Evolutionary conservation across 208 protist genomes (phyloP).

Genomic region (Crithidia fasciculata): DNA sequence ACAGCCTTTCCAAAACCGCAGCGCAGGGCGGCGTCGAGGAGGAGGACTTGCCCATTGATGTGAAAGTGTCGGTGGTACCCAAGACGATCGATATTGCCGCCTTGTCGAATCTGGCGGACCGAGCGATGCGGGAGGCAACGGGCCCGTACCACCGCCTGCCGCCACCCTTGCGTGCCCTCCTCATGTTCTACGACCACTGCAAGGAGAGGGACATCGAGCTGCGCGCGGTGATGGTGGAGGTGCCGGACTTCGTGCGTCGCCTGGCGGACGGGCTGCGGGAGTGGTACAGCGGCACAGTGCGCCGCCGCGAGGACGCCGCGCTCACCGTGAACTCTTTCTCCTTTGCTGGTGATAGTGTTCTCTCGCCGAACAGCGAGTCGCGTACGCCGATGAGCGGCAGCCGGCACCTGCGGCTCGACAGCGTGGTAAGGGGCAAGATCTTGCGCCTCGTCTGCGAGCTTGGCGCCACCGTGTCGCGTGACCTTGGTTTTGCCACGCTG

Average conservation of each 20-base stretch:
- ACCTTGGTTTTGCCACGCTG: constrained; percentile 39
- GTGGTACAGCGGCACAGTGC: constrained; percentile 21
- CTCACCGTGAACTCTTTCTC: background rate
- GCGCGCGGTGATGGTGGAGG: constrained; percentile 39
- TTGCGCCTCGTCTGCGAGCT: constrained; percentile 29
- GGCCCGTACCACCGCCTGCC: constrained; percentile 19
- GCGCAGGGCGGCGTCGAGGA: background rate
- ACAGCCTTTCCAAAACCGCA: no score
- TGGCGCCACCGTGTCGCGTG: constrained; percentile 35
- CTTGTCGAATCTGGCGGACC: background rate
- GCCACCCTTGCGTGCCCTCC: constrained; percentile 22
- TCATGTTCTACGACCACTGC: constrained; percentile 59
- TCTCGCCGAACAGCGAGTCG: background rate
- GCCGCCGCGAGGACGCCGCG: constrained; percentile 17
- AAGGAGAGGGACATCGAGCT: constrained; percentile 43
- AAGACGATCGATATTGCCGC: constrained; percentile 15
- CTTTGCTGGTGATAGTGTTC: background rate
- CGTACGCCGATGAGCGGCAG: background rate
- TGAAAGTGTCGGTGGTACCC: constrained; percentile 18
- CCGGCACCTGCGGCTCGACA: constrained; percentile 17
- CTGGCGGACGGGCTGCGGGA: constrained; percentile 28
- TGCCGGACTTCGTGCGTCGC: constrained; percentile 36
- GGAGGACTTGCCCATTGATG: constrained; percentile 18
- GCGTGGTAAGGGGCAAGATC: constrained; percentile 31
- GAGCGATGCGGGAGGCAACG: background rate